phyloP scores from a whole-genome alignment of 169 alveolate species.

The Plasmodium falciparum region DNA sequence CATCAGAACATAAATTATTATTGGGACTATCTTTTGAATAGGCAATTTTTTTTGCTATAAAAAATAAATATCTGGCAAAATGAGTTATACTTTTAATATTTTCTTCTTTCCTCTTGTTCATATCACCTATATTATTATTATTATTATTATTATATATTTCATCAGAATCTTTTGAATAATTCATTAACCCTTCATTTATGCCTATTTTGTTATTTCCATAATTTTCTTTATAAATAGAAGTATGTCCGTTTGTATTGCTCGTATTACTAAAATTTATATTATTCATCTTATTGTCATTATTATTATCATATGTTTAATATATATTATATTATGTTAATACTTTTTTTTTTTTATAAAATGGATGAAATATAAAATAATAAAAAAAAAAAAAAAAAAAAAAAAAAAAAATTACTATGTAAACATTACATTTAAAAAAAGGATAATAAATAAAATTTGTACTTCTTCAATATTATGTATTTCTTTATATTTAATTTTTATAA shows the following conservation, averaged over 20 bases:
- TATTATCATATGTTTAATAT: too few relatives aligned
- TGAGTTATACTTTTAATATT: constrained; percentile 53
- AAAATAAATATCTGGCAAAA: constrained; percentile 64
- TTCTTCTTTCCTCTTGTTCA: constrained; percentile 26
- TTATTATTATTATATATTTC: not conserved
- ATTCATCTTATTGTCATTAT: not conserved
- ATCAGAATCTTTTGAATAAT: not conserved
- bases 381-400: too few relatives aligned
- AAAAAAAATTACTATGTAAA: too few relatives aligned
- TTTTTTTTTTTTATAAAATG: too few relatives aligned
- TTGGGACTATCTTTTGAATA: constrained; percentile 1
- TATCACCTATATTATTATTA: not conserved
- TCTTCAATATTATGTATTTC: too few relatives aligned
- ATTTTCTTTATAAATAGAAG: constrained; percentile 19
- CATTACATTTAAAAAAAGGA: too few relatives aligned
- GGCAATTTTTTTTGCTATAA: constrained; percentile 71
- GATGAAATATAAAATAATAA: too few relatives aligned
- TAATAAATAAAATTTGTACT: too few relatives aligned
- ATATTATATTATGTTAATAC: too few relatives aligned
- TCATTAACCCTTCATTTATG: not conserved
- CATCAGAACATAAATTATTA: constrained; percentile 12
- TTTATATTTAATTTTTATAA: too few relatives aligned
- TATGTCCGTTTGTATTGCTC: not conserved
- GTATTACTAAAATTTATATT: not conserved
- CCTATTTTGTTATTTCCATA: not conserved